Conservation (phyloP, 2,329 filamentous ascomycete genomes). For the Ophiostoma australiae region DNA sequence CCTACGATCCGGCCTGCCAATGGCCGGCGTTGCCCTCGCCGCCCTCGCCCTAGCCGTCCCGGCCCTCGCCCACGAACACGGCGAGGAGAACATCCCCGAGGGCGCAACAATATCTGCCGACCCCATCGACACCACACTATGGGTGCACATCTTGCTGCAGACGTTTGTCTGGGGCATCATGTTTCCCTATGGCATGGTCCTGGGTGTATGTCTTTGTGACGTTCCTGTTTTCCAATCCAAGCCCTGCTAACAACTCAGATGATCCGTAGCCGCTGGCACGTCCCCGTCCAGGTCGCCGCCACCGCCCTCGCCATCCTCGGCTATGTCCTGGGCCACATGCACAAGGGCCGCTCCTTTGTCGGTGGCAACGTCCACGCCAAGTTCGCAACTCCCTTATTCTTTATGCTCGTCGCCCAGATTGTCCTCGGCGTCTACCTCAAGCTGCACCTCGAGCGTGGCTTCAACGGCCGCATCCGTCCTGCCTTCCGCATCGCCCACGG, state of each 20-base stretch:
- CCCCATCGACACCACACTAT: conserved; percentile 74
- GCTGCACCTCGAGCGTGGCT: conserved; percentile 79
- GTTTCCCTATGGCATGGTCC: conserved; percentile 91
- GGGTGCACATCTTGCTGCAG: conserved; percentile 90
- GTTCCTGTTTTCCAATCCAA: background rate
- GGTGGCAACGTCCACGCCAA: conserved; percentile 69
- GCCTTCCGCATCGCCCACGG: conserved; percentile 70
- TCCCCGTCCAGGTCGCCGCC: conserved; percentile 74
- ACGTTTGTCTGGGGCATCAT: conserved; percentile 83
- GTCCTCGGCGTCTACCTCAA: conserved; percentile 80
- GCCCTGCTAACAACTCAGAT: conserved; percentile 51
- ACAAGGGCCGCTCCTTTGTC: conserved; percentile 82
- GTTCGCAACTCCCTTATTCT: conserved; percentile 76
- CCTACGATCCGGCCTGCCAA: conserved; percentile 12
- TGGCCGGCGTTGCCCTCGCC: conserved; percentile 19
- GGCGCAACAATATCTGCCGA: conserved; percentile 66
- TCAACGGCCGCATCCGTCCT: conserved; percentile 67
- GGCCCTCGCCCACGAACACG: conserved; percentile 45
- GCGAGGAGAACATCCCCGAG: conserved; percentile 56
- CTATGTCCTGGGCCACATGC: conserved; percentile 86
- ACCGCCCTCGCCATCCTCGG: conserved; percentile 72
- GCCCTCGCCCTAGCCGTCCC: conserved; percentile 24
- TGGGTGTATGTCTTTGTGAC: conserved; percentile 60
- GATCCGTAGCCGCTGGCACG: conserved; percentile 86
- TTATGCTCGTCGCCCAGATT: conserved; percentile 71